Percentiles rank a stretch among this genome's conserved stretches.
Conservation (phyloP, 2,329 filamentous ascomycete species). For the Chaetomium sp. region DNA sequence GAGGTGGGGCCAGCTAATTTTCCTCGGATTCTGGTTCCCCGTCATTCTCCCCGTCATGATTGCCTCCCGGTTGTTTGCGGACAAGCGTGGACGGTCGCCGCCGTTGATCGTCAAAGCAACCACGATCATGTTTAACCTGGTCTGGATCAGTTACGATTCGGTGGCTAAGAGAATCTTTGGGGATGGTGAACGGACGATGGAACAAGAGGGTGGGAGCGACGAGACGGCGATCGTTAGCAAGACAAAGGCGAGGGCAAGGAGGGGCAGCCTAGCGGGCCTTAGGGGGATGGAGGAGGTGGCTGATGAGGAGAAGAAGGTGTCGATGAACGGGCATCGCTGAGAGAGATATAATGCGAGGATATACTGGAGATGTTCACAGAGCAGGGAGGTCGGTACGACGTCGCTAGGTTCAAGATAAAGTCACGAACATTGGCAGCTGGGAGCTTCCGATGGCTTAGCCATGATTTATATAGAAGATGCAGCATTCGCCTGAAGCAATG, state of each 20-base stretch:
- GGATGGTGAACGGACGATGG: slow-evolving; percentile 67
- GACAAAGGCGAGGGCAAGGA: slow-evolving; percentile 7
- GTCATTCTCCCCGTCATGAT: slow-evolving; percentile 46
- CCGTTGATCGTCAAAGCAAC: slow-evolving; percentile 54
- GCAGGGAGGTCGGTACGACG: too few species aligned
- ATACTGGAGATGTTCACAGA: too few species aligned
- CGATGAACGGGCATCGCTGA: slow-evolving; percentile 26
- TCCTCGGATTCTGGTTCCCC: slow-evolving; percentile 55
- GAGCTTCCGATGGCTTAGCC: too few species aligned
- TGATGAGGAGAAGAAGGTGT: slow-evolving; percentile 15
- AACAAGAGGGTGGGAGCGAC: slow-evolving; percentile 2
- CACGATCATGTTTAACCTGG: slow-evolving; percentile 44
- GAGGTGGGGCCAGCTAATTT: slow-evolving; percentile 54
- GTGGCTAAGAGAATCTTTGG: slow-evolving; percentile 62
- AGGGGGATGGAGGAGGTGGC: slow-evolving; percentile 12
- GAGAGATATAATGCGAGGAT: not conserved
- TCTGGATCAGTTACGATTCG: slow-evolving; percentile 42
- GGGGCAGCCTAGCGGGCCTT: slow-evolving; percentile 10
- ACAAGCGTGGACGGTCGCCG: slow-evolving; percentile 62
- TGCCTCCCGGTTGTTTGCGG: slow-evolving; percentile 43
- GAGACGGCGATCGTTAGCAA: not conserved
- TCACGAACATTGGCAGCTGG: too few species aligned
- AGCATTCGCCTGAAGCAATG: too few species aligned
- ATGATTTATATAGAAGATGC: too few species aligned
- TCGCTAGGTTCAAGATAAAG: too few species aligned